Conservation (phyloP, 2,329 filamentous ascomycete genomes). For the Aureobasidium sp. region DNA sequence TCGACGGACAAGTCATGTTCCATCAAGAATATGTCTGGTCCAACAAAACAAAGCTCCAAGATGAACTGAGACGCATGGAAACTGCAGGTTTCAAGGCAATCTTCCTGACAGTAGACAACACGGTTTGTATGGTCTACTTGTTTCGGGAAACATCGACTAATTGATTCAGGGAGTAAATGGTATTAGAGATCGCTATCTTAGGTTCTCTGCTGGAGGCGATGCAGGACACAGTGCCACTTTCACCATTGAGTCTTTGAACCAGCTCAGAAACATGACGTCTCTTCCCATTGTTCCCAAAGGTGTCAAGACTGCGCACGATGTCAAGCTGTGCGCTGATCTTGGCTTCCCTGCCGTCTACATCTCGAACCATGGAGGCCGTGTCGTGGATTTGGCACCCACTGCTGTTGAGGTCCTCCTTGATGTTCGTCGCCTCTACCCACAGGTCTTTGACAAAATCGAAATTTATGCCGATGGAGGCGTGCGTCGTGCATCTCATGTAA, state of each 20-base stretch:
- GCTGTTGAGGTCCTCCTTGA: conserved; percentile 71
- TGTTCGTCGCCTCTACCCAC: conserved; percentile 52
- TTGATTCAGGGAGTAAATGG: conserved; percentile 28
- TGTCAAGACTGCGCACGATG: conserved; percentile 35
- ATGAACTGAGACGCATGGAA: conserved; percentile 30
- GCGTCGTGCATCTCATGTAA: conserved; percentile 33
- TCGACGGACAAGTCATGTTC: conserved; percentile 39
- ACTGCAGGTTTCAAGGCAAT: conserved; percentile 34
- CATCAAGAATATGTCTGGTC: conserved; percentile 36
- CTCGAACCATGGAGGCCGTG: conserved; percentile 38
- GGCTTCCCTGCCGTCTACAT: conserved; percentile 35
- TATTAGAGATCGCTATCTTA: conserved; percentile 31
- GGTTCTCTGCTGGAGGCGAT: conserved; percentile 27
- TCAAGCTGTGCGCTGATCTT: conserved; percentile 30
- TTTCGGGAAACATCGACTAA: too few species aligned
- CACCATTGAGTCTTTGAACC: conserved; percentile 32
- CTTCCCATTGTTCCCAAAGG: conserved; percentile 37
- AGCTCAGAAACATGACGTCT: conserved; percentile 32
- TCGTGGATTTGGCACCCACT: conserved; percentile 48
- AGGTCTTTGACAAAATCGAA: conserved; percentile 35
- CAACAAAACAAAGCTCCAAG: conserved; percentile 27
- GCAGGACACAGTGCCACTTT: conserved; percentile 29
- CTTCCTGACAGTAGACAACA: conserved; percentile 35
- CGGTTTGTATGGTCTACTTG: conserved; percentile 9
- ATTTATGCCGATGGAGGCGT: conserved; percentile 37